A percentile compares a stretch with the other conserved stretches of the same genome.
These are phyloP conservation scores for Excoecaria cochinchinensis DNA, from an alignment of 345 rosid genomes.

Conservation along the genomic window DNA sequence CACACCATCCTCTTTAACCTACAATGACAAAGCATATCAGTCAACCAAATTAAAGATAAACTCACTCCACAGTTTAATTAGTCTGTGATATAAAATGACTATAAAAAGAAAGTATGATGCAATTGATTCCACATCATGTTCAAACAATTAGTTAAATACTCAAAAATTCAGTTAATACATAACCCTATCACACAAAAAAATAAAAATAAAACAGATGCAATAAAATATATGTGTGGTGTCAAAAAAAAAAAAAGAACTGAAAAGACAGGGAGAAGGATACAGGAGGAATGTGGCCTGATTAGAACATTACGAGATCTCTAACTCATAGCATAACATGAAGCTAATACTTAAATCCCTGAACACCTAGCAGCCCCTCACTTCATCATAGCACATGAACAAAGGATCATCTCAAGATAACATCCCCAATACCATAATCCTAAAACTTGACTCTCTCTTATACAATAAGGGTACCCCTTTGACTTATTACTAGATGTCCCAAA, in stretches of 20 bases:
- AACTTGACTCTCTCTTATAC: not conserved
- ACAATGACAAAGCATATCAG: not conserved
- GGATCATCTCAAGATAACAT: not conserved
- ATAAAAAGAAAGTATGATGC: not conserved
- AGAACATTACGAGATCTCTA: not conserved
- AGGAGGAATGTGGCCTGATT: not conserved
- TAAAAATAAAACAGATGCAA: not conserved
- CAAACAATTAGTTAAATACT: not conserved
- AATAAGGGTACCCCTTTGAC: not conserved
- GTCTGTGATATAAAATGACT: not conserved
- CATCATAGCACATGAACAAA: not conserved
- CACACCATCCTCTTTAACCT: conserved; percentile 45
- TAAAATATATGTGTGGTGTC: not conserved
- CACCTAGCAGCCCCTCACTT: conserved; percentile 1
- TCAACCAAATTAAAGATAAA: not conserved
- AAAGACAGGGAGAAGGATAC: not conserved
- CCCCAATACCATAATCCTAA: not conserved
- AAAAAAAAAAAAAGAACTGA: not conserved
- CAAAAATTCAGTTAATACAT: not conserved
- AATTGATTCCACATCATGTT: not conserved
- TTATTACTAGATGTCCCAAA: not conserved
- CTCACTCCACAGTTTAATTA: not conserved
- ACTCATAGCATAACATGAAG: not conserved
- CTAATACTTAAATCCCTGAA: not conserved
- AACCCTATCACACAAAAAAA: not conserved